Conservation (phyloP, 2,329 filamentous ascomycete genomes). For the Ceratocystis cubensis region DNA sequence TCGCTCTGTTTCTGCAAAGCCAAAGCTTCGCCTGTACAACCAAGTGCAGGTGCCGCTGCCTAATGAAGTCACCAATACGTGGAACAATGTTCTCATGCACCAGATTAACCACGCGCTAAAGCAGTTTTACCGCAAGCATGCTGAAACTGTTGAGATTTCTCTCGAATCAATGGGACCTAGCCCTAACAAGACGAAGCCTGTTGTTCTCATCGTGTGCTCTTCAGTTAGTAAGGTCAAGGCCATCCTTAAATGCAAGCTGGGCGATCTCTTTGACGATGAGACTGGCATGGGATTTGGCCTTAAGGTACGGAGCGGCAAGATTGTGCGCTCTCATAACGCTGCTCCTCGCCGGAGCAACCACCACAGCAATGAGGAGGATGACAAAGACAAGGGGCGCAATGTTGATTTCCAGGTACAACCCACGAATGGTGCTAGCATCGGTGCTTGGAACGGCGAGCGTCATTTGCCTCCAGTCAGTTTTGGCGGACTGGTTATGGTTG, state of each 20-base stretch:
- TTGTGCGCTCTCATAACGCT: constrained; percentile 48
- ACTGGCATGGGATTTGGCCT: constrained; percentile 44
- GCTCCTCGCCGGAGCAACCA: constrained; percentile 25
- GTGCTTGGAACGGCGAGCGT: constrained; percentile 71
- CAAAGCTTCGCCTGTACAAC: constrained; percentile 46
- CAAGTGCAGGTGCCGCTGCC: constrained; percentile 47
- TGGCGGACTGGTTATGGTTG: constrained; percentile 74
- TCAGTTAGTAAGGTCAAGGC: constrained; percentile 61
- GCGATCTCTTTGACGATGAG: constrained; percentile 49
- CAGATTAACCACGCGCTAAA: constrained; percentile 60
- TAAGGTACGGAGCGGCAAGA: constrained; percentile 58
- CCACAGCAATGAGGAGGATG: constrained; percentile 23
- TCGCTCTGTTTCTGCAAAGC: constrained; percentile 8
- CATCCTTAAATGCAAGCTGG: constrained; percentile 57
- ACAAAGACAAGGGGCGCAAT: constrained; percentile 41
- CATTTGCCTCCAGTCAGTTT: constrained; percentile 86
- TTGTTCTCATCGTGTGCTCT: constrained; percentile 64
- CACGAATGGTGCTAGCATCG: constrained; percentile 79
- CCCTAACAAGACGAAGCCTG: constrained; percentile 52
- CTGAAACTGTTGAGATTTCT: constrained; percentile 67
- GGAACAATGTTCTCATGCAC: constrained; percentile 59
- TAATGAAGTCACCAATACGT: constrained; percentile 52
- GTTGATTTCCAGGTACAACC: constrained; percentile 67
- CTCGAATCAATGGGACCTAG: constrained; percentile 62
- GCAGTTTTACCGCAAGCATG: constrained; percentile 57